Conservation (phyloP, 192 early-diverging fungal species). For the Backusella luteola region DNA sequence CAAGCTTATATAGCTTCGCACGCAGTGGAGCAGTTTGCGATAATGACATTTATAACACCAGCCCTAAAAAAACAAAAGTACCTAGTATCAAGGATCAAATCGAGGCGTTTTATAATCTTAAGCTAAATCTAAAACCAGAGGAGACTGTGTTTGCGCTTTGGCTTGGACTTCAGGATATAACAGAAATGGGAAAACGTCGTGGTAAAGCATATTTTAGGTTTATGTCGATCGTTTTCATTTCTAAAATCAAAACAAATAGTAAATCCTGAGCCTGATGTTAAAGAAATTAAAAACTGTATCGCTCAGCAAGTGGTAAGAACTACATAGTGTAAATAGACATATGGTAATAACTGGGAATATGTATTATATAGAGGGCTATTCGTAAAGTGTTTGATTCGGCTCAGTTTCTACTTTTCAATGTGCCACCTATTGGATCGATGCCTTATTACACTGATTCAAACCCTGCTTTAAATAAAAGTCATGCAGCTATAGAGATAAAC, state of each 20-base stretch:
- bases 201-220: background rate
- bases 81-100: slow-evolving; percentile 33
- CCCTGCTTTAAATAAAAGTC: background rate
- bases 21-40: slow-evolving; percentile 36
- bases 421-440: slow-evolving; percentile 27
- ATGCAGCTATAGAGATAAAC: slow-evolving; percentile 14
- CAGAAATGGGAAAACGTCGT: slow-evolving; percentile 3
- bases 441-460: slow-evolving; percentile 17
- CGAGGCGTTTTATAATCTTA: slow-evolving; percentile 20
- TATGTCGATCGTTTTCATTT: background rate
- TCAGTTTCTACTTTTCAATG: slow-evolving; percentile 22
- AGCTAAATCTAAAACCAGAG: slow-evolving; percentile 17
- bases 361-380: slow-evolving; percentile 10
- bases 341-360: background rate
- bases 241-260: slow-evolving; percentile 1
- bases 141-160: slow-evolving; percentile 38
- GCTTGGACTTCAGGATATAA: slow-evolving; percentile 34
- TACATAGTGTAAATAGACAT: background rate
- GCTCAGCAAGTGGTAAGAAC: slow-evolving; percentile 20
- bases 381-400: slow-evolving; percentile 19
- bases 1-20: slow-evolving; percentile 29
- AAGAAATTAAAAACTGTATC: slow-evolving; percentile 10
- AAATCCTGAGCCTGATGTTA: slow-evolving; percentile 9
- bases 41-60: slow-evolving; percentile 20
- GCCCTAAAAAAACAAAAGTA: background rate